Conservation (phyloP, 2,329 filamentous ascomycete genomes). For the Monosporascus sp. region DNA sequence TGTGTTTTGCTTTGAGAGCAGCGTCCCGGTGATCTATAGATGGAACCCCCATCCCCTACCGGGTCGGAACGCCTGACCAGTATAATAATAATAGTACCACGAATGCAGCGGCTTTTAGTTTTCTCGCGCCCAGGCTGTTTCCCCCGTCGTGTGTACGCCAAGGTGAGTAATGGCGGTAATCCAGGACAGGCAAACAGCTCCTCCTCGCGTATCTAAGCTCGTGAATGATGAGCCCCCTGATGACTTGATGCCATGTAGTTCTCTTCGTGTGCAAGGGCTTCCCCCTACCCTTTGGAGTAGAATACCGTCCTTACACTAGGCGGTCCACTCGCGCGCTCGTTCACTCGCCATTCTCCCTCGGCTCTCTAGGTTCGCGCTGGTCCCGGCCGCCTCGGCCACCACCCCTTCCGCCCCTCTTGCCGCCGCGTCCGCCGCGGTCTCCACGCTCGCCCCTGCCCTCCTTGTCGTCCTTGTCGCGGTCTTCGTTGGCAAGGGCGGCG, state of each 20-base stretch:
- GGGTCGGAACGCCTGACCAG: background rate
- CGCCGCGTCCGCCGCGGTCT: conserved; percentile 29
- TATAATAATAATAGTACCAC: background rate
- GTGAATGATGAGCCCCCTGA: background rate
- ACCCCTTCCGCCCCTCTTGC: conserved; percentile 37
- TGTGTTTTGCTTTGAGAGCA: too few species aligned
- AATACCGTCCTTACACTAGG: too few species aligned
- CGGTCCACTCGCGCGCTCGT: background rate
- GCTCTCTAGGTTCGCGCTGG: conserved; percentile 35
- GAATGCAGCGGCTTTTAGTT: background rate
- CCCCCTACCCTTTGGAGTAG: background rate
- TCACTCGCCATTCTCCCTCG: conserved; percentile 20
- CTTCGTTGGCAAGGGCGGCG: conserved; percentile 52
- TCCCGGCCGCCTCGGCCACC: conserved; percentile 46
- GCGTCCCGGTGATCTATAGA: too few species aligned
- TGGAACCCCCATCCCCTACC: background rate
- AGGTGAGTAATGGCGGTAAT: background rate
- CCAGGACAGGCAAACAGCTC: background rate
- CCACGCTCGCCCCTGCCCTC: conserved; percentile 40
- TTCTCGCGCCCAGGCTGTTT: background rate
- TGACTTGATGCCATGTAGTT: background rate
- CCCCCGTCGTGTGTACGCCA: background rate
- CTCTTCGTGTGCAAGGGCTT: background rate
- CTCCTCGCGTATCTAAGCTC: background rate
- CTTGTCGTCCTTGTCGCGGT: conserved; percentile 30